Conservation (phyloP, 768 basidiomycete genomes). For the Albatrellus ellisii region DNA sequence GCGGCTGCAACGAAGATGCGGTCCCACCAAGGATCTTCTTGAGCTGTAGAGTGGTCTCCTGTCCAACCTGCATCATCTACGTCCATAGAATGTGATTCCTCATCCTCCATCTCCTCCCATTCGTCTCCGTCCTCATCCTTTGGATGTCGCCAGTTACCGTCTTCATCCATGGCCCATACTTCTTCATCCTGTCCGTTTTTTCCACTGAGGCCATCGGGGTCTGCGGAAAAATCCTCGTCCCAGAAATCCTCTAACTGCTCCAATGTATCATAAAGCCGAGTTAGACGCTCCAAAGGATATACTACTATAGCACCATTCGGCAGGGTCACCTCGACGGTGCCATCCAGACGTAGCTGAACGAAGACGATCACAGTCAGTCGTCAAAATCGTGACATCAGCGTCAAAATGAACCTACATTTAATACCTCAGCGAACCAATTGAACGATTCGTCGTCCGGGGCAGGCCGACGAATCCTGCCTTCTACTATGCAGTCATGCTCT, state of each 20-base stretch:
- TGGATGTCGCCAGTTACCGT: conserved; percentile 21
- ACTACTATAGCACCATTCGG: conserved; percentile 36
- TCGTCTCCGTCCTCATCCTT: conserved; percentile 19
- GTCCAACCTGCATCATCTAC: conserved; percentile 10
- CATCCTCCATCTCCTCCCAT: conserved; percentile 22
- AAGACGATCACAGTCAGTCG: neutral
- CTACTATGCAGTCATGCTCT: conserved; percentile 22
- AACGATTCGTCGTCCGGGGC: conserved; percentile 27
- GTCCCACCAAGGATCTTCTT: neutral
- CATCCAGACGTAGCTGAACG: conserved; percentile 56
- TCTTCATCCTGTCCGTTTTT: conserved; percentile 18
- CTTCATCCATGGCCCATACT: conserved; percentile 29
- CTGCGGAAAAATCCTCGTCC: conserved; percentile 27
- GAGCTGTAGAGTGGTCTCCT: conserved; percentile 8
- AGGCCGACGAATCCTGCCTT: conserved; percentile 32
- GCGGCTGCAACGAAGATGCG: neutral
- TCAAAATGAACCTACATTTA: conserved; percentile 34
- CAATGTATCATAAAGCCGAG: conserved; percentile 66
- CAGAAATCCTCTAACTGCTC: conserved; percentile 66
- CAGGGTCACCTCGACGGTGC: conserved; percentile 59
- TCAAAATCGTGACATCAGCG: neutral
- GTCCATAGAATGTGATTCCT: conserved; percentile 12
- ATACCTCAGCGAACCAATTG: conserved; percentile 84
- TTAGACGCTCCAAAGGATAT: conserved; percentile 57
- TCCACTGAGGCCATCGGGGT: too few species aligned